Percentiles rank a stretch among this genome's conserved stretches.
Conservation (phyloP, 2,329 filamentous ascomycete genomes). For the Monilinia fructicola region DNA sequence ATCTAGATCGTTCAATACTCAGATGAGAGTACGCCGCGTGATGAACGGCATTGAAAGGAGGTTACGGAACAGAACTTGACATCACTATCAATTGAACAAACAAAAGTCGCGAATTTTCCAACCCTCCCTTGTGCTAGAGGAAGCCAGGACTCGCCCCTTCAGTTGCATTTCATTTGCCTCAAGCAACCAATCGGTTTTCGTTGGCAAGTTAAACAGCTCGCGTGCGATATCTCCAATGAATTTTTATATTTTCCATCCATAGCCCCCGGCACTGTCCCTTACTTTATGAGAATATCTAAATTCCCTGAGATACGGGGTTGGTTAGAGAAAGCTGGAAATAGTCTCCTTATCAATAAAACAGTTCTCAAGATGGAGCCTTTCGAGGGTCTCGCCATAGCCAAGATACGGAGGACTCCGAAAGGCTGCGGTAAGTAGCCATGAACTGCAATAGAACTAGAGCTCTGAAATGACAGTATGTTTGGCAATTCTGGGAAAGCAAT, state of each 20-base stretch:
- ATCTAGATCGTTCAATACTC: too few species aligned
- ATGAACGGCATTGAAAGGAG: too few species aligned
- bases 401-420: neutral
- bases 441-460: neutral
- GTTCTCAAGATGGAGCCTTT: neutral
- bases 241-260: neutral
- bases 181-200: too few species aligned
- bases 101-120: too few species aligned
- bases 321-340: constrained; percentile 13
- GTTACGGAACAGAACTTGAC: too few species aligned
- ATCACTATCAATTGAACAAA: too few species aligned
- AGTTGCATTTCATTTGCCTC: too few species aligned
- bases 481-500: constrained; percentile 6
- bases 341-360: constrained; percentile 3
- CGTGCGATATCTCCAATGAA: constrained; percentile 8
- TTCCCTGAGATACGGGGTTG: neutral
- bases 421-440: neutral
- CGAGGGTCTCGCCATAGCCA: neutral
- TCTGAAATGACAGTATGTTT: neutral
- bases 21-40: too few species aligned
- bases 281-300: neutral
- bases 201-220: too few species aligned
- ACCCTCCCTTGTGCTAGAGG: too few species aligned
- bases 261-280: neutral
- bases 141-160: too few species aligned